Base-by-base conservation (phyloP, 108 stramenopile species). In the Ochromonas danica region DNA sequence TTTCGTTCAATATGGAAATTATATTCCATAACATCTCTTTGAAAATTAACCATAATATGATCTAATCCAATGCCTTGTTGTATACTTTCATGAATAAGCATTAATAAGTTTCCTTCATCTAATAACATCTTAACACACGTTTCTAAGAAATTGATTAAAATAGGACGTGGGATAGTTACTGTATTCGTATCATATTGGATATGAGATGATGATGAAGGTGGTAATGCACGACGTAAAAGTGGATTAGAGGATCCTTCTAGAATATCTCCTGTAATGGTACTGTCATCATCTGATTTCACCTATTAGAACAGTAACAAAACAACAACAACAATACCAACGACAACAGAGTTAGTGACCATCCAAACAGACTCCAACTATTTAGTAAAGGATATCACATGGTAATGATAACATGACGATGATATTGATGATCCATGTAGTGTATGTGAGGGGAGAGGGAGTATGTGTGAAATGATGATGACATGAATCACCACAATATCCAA, bases 1-100 rank as follows among this genome's bases (percentile, higher is more conserved):
- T 67, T 25, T 28, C 31, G 17, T 36, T 67, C 63, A 28, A 67
- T 36, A 6, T 67, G 63, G 25, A 67, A 67, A 25, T 67, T 67
- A 36, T 67, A 14, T 36, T 67, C 30, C 63, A 67, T 28, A 6
- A 67, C 63, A 67, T 67, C 63, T 28, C 31, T 28, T 36, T 67
- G 63, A 67, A 67, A 67, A 6, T 67, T 36, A 31, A 67, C 63
- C 31, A 10, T 25, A 31, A 33, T 31, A 10, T 31, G 30, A 67
- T 67, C 14, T 28, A 67, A 36, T 31, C 63, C 63, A 67, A 67
- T 67, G 33, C 31, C 31, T 67, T 67, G 27, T 10, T 35, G 3
- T 35, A 67, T 36, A 67, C 63, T 67, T 22, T 67, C 63, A 36
- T 67, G 3, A 25, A 67, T 67, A 36, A 67, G 3, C 6, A 14